Base-by-base conservation (phyloP, 768 basidiomycete species). In the Ramaria rubella region DNA sequence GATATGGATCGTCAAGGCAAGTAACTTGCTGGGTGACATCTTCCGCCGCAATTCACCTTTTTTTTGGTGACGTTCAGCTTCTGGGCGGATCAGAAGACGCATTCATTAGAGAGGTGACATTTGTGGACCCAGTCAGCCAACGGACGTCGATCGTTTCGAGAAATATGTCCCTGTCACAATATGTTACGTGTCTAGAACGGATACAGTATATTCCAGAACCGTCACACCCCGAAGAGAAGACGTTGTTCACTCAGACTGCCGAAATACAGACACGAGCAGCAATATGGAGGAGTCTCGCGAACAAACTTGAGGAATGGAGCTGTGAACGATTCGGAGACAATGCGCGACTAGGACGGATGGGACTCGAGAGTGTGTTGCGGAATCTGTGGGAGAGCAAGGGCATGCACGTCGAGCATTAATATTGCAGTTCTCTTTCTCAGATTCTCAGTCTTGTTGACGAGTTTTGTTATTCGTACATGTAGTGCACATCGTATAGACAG, bases 41-140 rank as follows among this genome's bases (percentile, higher is more conserved):
- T 42, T 42, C 29, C 43, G 15, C 19, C n/a, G 40, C 57, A 26
- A 23, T 58, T 30, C 52, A 38, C 21, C 30, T 5, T n/a, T n/a
- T n/a, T n/a, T n/a, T n/a, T n/a, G 44, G 38, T 33, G 36, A 54
- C 59, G 29, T 58, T 43, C 65, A 94, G 92, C 70, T 95, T 24
- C 90, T 95, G 57, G 92, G 92, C 52, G 92, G 92, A 36, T 91
- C 91, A 60, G 90, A 93, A 73, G 90, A 94, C 64, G 93, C 94
- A 9, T 96, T 89, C 66, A 90, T 96, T 1, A 85, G 94, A 45
- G 94, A 97, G 72, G 86, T 96, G 62, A 91, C 92, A 4, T 95
- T 94, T 67, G 78, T 95, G 34, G 91, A 96, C 70, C 94, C 94
- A 1, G 74, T 81, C 58, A 82, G 78, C 24, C 86, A 88, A 71